Evolutionary conservation across 257 asterid species (phyloP).

Genomic region (Solanum phureja): DNA sequence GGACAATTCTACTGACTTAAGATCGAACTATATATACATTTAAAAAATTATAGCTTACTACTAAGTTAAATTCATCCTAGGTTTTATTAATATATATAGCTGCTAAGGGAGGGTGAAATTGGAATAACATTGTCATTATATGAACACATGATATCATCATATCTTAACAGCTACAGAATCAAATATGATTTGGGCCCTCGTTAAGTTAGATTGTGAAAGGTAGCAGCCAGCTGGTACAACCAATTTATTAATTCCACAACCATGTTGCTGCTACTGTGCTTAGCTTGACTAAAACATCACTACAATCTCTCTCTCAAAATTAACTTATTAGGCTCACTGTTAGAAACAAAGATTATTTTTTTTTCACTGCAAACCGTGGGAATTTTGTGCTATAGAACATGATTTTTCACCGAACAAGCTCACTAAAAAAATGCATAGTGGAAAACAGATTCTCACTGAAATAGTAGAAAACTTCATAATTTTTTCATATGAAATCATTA

Average conservation of each 20-base stretch:
- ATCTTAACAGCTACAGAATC: not conserved
- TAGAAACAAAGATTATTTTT: no score
- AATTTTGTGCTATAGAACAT: no score
- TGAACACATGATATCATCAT: not conserved
- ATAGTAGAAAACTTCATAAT: no score
- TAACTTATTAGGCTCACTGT: not conserved
- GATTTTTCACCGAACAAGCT: no score
- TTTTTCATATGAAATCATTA: not conserved
- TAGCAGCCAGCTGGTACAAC: not conserved
- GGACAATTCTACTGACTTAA: not conserved
- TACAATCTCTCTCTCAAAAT: not conserved
- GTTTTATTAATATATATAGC: not conserved
- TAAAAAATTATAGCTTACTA: not conserved
- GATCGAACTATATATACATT: not conserved
- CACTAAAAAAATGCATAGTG: no score
- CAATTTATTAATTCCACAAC: not conserved
- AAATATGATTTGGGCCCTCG: not conserved
- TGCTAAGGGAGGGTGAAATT: not conserved
- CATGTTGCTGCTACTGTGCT: not conserved
- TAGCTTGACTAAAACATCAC: not conserved
- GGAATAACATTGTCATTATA: not conserved
- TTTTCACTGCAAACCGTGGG: no score
- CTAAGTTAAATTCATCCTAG: not conserved
- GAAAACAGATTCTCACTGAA: no score
- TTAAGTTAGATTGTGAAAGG: not conserved